Conservation (phyloP, 305 asterid genomes). For the Petunia hybrid region DNA sequence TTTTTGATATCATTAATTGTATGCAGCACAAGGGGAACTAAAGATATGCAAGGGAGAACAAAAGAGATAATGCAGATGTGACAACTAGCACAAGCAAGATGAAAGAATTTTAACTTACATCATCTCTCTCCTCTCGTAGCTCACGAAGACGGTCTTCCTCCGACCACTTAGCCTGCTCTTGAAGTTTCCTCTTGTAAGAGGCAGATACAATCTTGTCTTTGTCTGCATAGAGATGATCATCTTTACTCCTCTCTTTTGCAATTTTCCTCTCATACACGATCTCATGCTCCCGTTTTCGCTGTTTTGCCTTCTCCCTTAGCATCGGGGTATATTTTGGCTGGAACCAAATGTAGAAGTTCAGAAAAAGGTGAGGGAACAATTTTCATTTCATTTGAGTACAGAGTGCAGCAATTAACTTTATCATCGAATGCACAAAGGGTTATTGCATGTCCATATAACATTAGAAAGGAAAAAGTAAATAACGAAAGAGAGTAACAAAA, state of each 20-base stretch:
- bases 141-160: constrained; percentile 89
- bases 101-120: constrained; percentile 52
- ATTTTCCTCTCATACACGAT: constrained; percentile 83
- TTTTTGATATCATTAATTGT: background rate
- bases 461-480: constrained; percentile 11
- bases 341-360: constrained; percentile 33
- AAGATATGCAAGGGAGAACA: background rate
- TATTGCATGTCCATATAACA: background rate
- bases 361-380: background rate
- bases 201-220: constrained; percentile 84
- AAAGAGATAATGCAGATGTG: background rate
- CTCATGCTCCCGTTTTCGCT: constrained; percentile 86
- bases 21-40: background rate
- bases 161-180: constrained; percentile 90
- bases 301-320: constrained; percentile 74
- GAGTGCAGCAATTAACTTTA: background rate
- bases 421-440: background rate
- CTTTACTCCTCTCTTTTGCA: constrained; percentile 88
- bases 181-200: constrained; percentile 90
- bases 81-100: constrained; percentile 9
- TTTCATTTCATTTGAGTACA: background rate
- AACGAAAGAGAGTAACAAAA: background rate
- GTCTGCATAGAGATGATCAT: constrained; percentile 77
- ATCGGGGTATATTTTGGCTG: constrained; percentile 81
- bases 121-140: constrained; percentile 80